phyloP scores from a whole-genome alignment of 2,329 filamentous ascomycete species.

The Hymenoscyphus fructigenus region DNA sequence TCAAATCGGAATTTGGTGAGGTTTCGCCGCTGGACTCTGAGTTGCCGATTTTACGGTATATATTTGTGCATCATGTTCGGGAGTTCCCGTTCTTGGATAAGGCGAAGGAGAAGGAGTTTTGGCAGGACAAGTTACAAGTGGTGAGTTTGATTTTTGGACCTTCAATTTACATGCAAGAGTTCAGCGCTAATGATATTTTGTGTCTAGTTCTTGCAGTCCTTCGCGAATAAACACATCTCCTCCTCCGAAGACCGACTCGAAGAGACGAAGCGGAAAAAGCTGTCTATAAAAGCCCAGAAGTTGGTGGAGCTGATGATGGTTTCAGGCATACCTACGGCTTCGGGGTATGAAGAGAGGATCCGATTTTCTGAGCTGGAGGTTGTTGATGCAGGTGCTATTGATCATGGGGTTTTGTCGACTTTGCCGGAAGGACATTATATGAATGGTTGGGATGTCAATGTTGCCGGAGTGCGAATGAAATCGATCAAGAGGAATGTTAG shows the following conservation, averaged over 20 bases:
- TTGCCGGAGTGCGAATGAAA: conserved; percentile 81
- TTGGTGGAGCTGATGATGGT: conserved; percentile 99
- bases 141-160: conserved; percentile 51
- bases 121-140: conserved; percentile 96
- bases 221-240: conserved; percentile 95
- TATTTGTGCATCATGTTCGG: conserved; percentile 96
- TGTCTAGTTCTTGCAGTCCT: conserved; percentile 85
- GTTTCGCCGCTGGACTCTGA: conserved; percentile 92
- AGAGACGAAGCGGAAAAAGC: conserved; percentile 90
- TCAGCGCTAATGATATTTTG: not conserved
- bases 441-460: conserved; percentile 96
- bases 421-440: conserved; percentile 88
- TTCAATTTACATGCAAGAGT: not conserved
- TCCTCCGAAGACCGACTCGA: conserved; percentile 94
- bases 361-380: conserved; percentile 96
- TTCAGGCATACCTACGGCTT: conserved; percentile 90
- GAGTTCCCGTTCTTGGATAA: conserved; percentile 98
- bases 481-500: conserved; percentile 82
- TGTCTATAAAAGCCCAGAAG: conserved; percentile 91
- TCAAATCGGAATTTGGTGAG: conserved; percentile 88
- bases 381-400: conserved; percentile 88
- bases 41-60: conserved; percentile 88
- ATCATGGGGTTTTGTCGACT: conserved; percentile 82
- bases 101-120: conserved; percentile 97
- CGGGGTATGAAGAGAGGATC: conserved; percentile 95